A percentile compares a stretch with the other conserved stretches of the same genome.
phyloP scores from a whole-genome alignment of 2,329 filamentous ascomycete species.

The Colletotrichum cuscutae region DNA sequence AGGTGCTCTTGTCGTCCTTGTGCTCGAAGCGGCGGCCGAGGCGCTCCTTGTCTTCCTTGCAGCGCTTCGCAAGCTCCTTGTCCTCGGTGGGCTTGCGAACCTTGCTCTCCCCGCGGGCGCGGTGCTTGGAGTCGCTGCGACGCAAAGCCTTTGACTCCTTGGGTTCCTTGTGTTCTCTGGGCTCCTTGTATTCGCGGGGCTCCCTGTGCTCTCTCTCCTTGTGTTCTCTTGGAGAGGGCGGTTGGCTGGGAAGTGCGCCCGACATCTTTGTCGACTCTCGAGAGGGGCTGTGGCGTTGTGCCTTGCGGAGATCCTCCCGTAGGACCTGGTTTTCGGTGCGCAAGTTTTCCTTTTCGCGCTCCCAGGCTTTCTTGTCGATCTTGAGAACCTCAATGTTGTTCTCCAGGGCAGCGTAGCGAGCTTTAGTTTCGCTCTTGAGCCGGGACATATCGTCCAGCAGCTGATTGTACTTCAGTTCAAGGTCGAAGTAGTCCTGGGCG shows the following conservation, averaged over 20 bases:
- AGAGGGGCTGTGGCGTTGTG: conserved; percentile 19
- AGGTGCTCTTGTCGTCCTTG: conserved; percentile 42
- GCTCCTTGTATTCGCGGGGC: not conserved
- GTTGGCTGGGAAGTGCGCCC: conserved; percentile 40
- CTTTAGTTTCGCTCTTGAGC: conserved; percentile 37
- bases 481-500: conserved; percentile 33
- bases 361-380: conserved; percentile 44
- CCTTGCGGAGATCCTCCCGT: conserved; percentile 22
- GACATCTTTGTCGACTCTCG: conserved; percentile 39
- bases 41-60: conserved; percentile 48
- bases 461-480: conserved; percentile 19
- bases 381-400: conserved; percentile 43
- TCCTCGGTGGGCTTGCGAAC: conserved; percentile 38
- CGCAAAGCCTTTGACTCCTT: conserved; percentile 38
- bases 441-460: conserved; percentile 33
- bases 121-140: conserved; percentile 37
- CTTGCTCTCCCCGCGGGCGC: conserved; percentile 42
- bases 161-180: not conserved
- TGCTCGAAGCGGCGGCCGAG: conserved; percentile 49
- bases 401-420: conserved; percentile 38
- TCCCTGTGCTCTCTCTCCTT: not conserved
- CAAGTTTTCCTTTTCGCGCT: conserved; percentile 41
- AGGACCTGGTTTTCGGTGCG: conserved; percentile 41
- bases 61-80: conserved; percentile 36
- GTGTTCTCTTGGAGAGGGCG: conserved; percentile 32